A percentile compares a stretch with the other conserved stretches of the same genome.
Conservation (phyloP, 345 rosid genomes). For the Kandelia obovata region DNA sequence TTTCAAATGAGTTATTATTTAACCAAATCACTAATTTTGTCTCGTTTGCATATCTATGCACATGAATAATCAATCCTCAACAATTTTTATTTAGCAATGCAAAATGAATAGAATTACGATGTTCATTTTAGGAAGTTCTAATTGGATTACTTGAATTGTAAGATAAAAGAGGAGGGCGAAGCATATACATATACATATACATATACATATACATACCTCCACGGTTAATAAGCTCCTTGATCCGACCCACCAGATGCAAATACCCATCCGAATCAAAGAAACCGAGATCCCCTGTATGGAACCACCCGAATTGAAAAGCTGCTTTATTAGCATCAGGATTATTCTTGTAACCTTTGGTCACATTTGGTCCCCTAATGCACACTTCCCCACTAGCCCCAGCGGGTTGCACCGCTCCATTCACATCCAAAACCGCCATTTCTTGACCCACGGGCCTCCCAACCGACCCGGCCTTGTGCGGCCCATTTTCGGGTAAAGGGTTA, state of each 20-base stretch:
- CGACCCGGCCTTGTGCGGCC: constrained; percentile 73
- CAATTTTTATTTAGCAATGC: too few species aligned
- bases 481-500: constrained; percentile 76
- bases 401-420: constrained; percentile 53
- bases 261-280: constrained; percentile 76
- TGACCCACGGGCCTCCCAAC: constrained; percentile 86
- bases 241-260: constrained; percentile 84
- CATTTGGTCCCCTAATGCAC: constrained; percentile 86
- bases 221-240: constrained; percentile 96
- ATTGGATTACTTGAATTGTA: not conserved
- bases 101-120: too few species aligned
- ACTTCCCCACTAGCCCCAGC: constrained; percentile 58
- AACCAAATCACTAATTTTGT: too few species aligned
- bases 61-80: too few species aligned
- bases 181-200: too few species aligned
- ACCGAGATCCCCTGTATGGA: constrained; percentile 88
- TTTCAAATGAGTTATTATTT: too few species aligned
- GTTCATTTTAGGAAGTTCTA: not conserved
- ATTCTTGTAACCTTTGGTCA: constrained; percentile 85
- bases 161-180: not conserved
- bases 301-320: constrained; percentile 88
- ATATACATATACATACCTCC: constrained; percentile 48
- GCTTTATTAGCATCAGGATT: constrained; percentile 81
- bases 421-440: constrained; percentile 68
- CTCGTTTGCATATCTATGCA: too few species aligned